A percentile compares a stretch with the other conserved stretches of the same genome.
phyloP scores from a whole-genome alignment of 306 rosid species.

The Heteromeles arbutifolia region DNA sequence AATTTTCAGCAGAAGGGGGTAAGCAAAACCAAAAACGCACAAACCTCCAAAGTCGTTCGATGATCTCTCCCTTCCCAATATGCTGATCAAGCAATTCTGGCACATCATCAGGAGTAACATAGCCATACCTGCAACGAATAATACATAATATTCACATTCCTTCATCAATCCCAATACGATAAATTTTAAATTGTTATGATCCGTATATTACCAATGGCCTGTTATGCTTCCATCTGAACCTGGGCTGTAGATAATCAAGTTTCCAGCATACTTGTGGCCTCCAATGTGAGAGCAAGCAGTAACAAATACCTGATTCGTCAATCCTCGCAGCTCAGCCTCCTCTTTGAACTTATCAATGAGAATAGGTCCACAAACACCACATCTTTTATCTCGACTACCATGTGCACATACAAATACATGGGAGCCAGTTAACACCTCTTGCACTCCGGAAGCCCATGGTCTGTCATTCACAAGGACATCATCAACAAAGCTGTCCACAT shows the following conservation, averaged over 20 bases:
- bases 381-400: slow-evolving; percentile 81
- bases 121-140: slow-evolving; percentile 73
- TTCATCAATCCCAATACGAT: not conserved
- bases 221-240: slow-evolving; percentile 50
- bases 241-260: slow-evolving; percentile 60
- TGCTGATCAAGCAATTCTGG: slow-evolving; percentile 78
- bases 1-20: not conserved
- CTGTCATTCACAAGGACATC: slow-evolving; percentile 75
- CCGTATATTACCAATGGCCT: slow-evolving; percentile 71
- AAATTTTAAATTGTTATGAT: not conserved
- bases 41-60: slow-evolving; percentile 81
- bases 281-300: slow-evolving; percentile 78
- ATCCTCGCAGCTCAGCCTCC: slow-evolving; percentile 59
- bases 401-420: slow-evolving; percentile 86
- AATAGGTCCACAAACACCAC: slow-evolving; percentile 84
- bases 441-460: slow-evolving; percentile 55
- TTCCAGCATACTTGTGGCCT: slow-evolving; percentile 65
- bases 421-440: slow-evolving; percentile 51
- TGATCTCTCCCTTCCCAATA: slow-evolving; percentile 71
- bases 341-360: slow-evolving; percentile 56
- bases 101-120: slow-evolving; percentile 81
- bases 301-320: slow-evolving; percentile 56
- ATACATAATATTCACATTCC: not conserved
- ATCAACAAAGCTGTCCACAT: slow-evolving; percentile 62
- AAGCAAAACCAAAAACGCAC: slow-evolving; percentile 16